phyloP scores from a whole-genome alignment of 768 basidiomycete species.

The Strobilomyces confusus region DNA sequence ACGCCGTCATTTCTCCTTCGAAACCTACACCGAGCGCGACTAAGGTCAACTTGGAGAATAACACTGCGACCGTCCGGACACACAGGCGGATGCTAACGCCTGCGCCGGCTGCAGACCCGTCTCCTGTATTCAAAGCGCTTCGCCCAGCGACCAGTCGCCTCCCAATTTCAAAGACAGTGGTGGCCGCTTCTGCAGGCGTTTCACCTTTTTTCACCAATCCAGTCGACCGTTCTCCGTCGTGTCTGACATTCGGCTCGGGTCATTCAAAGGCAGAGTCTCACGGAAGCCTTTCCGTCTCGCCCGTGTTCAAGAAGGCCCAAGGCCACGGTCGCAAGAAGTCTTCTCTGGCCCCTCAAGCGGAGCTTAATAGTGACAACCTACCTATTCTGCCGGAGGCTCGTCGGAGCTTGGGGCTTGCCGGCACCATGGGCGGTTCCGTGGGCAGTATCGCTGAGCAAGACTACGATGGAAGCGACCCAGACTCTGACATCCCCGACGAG shows the following conservation, averaged over 20 bases:
- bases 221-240: constrained; percentile 27
- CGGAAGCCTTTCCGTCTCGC: constrained; percentile 24
- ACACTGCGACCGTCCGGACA: constrained; percentile 22
- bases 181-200: constrained; percentile 23
- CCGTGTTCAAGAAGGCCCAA: constrained; percentile 34
- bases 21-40: constrained; percentile 27
- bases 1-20: constrained; percentile 36
- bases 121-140: constrained; percentile 56
- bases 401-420: constrained; percentile 57
- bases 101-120: constrained; percentile 53
- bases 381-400: constrained; percentile 49
- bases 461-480: constrained; percentile 55
- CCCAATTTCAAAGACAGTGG: constrained; percentile 14
- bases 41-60: constrained; percentile 24
- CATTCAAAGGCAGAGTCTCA: constrained; percentile 30
- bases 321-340: constrained; percentile 24
- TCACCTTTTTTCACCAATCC: constrained; percentile 24
- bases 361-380: constrained; percentile 22
- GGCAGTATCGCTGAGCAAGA: constrained; percentile 43
- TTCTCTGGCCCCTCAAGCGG: constrained; percentile 15
- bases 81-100: constrained; percentile 59
- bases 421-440: constrained; percentile 64
- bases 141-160: constrained; percentile 41
- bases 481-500: constrained; percentile 82
- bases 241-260: constrained; percentile 35